Base-by-base conservation (phyloP, 2,329 filamentous ascomycete species). In the Monosporascus sp. region DNA sequence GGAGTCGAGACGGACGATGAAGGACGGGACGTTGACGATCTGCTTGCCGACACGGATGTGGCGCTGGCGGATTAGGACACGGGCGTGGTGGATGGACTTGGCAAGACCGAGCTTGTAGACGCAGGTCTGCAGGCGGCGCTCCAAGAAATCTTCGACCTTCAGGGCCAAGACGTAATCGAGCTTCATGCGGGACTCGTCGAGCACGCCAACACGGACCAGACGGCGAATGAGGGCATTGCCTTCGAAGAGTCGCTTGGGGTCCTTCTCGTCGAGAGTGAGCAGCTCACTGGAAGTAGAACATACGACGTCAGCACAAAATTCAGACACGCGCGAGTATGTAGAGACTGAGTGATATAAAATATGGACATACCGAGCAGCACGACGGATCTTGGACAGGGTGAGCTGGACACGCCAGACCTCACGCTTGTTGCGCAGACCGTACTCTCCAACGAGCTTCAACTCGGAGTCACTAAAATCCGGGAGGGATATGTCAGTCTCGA, bases 41-140 rank as follows among this genome's bases (percentile, higher is more conserved):
- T 99, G 94, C 90, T 99, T 99, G 81, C 94, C 94, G 75, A 99
- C 94, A 74, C 92, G 94, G 82, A 99, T 99, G 85, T 99, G 94
- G 75, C 94, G 89, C 85, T 99, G 94, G 77, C 91, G 91, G 84
- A 99, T 99, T 70, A 99, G 87, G 74, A 99, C 94, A 90, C 94
- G 93, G 70, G 94, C 94, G 85, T 99, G 94, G 85, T 99, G 94
- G 81, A 99, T 97, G 61, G 92, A 96, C 90, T 99, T 99, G 82
- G 94, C 94, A 62, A 99, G 91, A 73, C 94, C 94, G 71, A 99
- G 92, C 90, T 99, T 97, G 89, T 96, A 97, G 78, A 99, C 94
- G 73, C 93, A 96, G 71, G 94, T 99, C 88, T 99, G 93, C 68
- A 97, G 92, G 79, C 94, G 92, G 73, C 94, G 93, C 89, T 99